A percentile compares a stretch with the other conserved stretches of the same genome.
phyloP scores from a whole-genome alignment of 163 green algal genomes.

The Chlamydomonas reinhardtii region DNA sequence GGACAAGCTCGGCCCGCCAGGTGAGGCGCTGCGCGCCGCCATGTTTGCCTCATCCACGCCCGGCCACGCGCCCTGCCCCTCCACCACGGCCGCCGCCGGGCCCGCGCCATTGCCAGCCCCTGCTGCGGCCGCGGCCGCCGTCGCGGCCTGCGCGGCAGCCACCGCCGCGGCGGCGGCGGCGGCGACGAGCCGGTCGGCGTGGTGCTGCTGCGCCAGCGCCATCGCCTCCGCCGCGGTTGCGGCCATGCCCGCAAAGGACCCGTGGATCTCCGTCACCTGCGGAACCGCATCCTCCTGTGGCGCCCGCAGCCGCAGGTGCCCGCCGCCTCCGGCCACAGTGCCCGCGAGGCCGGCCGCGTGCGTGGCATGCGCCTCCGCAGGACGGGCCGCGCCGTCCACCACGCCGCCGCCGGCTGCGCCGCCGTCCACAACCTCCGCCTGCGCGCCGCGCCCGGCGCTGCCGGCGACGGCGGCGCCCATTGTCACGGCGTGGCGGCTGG shows the following conservation, averaged over 20 bases:
- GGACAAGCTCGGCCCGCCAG: slow-evolving; percentile 17
- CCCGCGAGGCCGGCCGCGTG: background rate
- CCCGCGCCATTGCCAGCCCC: background rate
- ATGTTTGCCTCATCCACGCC: background rate
- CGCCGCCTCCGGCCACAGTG: background rate
- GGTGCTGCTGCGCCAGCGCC: slow-evolving; percentile 11
- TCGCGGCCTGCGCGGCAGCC: background rate
- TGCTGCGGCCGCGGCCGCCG: background rate
- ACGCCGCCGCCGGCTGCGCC: background rate
- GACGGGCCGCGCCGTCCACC: background rate
- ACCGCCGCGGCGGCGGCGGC: background rate
- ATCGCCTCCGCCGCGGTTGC: slow-evolving; percentile 41
- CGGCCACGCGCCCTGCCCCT: background rate
- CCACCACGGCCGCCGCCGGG: background rate
- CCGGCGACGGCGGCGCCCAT: background rate
- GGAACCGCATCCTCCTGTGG: slow-evolving; percentile 12
- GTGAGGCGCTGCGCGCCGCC: slow-evolving; percentile 18
- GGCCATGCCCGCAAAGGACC: slow-evolving; percentile 11
- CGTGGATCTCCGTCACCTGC: slow-evolving; percentile 49
- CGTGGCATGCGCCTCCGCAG: background rate
- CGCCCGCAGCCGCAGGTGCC: background rate
- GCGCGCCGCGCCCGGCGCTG: background rate
- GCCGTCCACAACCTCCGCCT: background rate
- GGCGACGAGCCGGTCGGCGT: background rate
- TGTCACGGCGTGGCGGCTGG: background rate